These are phyloP conservation scores for Phaseolus lunatus DNA, from an alignment of 306 rosid species.

Conservation along the genomic window DNA sequence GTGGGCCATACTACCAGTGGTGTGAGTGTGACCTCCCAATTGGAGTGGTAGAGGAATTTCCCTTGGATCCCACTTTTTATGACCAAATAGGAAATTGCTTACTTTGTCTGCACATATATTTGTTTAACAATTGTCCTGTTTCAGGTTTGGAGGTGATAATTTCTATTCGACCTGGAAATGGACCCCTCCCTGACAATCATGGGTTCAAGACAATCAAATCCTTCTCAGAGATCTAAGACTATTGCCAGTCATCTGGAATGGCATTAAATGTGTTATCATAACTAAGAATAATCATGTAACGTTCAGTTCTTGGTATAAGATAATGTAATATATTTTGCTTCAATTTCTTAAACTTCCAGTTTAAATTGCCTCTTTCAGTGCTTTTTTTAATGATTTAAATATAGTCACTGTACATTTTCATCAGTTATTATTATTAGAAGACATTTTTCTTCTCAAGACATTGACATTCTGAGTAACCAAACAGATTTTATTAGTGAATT, in stretches of 20 bases:
- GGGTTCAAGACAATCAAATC: conserved; percentile 81
- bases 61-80: conserved; percentile 9
- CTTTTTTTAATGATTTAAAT: neutral
- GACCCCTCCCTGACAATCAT: conserved; percentile 81
- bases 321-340: conserved; percentile 20
- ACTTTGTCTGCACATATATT: conserved; percentile 22
- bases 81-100: conserved; percentile 33
- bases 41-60: conserved; percentile 27
- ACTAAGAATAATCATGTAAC: conserved; percentile 29
- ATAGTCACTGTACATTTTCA: neutral
- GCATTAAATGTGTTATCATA: conserved; percentile 37
- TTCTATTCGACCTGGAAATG: conserved; percentile 91
- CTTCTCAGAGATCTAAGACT: conserved; percentile 66
- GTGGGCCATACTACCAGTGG: conserved; percentile 9
- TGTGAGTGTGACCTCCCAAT: conserved; percentile 22
- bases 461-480: conserved; percentile 1
- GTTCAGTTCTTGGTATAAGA: conserved; percentile 26
- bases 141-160: conserved; percentile 83
- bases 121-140: conserved; percentile 29
- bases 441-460: neutral
- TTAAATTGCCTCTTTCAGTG: neutral
- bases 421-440: neutral
- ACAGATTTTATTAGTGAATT: neutral
- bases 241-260: conserved; percentile 34
- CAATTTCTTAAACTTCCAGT: neutral